Evolutionary conservation across 768 basidiomycete species (phyloP).

Genomic region (Xerocomellus dryophilus): DNA sequence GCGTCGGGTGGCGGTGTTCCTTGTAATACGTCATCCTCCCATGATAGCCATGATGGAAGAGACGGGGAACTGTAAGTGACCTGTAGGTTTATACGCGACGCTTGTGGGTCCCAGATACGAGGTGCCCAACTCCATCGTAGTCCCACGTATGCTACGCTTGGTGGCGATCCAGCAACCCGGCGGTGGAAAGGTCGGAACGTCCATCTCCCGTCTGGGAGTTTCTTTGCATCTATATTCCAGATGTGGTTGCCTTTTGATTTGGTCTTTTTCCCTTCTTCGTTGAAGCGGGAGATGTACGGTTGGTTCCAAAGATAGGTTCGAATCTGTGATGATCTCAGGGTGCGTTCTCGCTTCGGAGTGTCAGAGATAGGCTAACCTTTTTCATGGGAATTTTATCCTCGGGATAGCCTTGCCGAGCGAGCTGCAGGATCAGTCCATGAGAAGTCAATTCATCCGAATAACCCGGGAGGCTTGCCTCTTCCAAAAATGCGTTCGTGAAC

Average conservation of each 20-base stretch:
- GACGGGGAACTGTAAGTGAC: slow-evolving; percentile 78
- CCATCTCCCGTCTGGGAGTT: slow-evolving; percentile 72
- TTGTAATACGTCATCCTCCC: slow-evolving; percentile 79
- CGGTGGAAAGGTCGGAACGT: slow-evolving; percentile 85
- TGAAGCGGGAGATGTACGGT: slow-evolving; percentile 91
- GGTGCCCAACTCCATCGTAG: slow-evolving; percentile 88
- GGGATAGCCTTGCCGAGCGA: slow-evolving; percentile 80
- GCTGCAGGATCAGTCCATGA: slow-evolving; percentile 41
- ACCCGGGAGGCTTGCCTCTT: slow-evolving; percentile 56
- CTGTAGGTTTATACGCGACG: slow-evolving; percentile 72
- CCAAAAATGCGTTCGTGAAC: slow-evolving; percentile 93
- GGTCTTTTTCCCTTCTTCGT: slow-evolving; percentile 98
- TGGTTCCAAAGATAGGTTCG: slow-evolving; percentile 96
- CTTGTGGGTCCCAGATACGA: slow-evolving; percentile 96
- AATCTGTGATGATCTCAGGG: slow-evolving; percentile 48
- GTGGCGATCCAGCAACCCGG: slow-evolving; percentile 80
- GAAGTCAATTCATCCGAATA: slow-evolving; percentile 1
- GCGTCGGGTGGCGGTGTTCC: slow-evolving; percentile 80
- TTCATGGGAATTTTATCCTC: slow-evolving; percentile 97
- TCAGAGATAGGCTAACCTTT: slow-evolving; percentile 55
- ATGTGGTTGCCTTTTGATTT: slow-evolving; percentile 99
- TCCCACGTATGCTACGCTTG: slow-evolving; percentile 77
- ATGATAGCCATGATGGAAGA: slow-evolving; percentile 83
- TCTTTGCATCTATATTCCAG: slow-evolving; percentile 98
- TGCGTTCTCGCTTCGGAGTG: slow-evolving; percentile 8